phyloP scores from a whole-genome alignment of 805 yeast genomes.

The Myxozyma lipomycoides region DNA sequence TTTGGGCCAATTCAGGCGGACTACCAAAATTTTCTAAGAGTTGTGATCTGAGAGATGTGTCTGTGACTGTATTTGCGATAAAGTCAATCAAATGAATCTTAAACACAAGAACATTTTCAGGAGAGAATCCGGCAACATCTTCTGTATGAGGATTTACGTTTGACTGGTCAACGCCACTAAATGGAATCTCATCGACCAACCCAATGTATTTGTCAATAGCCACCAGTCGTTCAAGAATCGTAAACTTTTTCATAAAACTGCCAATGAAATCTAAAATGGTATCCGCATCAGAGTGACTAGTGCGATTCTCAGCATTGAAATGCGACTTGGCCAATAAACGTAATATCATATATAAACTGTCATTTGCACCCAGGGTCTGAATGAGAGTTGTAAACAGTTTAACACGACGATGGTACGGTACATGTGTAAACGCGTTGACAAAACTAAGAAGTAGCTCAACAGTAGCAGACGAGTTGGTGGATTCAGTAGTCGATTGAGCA shows the following conservation, averaged over 20 bases:
- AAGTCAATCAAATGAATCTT: conserved; percentile 25
- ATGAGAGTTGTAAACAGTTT: conserved; percentile 77
- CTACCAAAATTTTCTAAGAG: conserved; percentile 49
- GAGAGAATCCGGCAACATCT: conserved; percentile 12
- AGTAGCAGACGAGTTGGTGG: conserved; percentile 10
- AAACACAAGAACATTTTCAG: conserved; percentile 18
- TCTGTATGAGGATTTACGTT: conserved; percentile 3
- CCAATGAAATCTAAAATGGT: conserved; percentile 67
- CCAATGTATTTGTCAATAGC: conserved; percentile 51
- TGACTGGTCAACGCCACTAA: conserved; percentile 2
- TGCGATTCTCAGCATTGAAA: conserved; percentile 49
- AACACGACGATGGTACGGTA: conserved; percentile 94
- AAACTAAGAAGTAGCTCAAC: conserved; percentile 69
- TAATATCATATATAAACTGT: conserved; percentile 66
- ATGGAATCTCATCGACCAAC: conserved; percentile 42
- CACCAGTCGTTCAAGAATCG: conserved; percentile 60
- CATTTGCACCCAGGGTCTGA: conserved; percentile 63
- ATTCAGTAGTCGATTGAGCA: conserved; percentile 42
- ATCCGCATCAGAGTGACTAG: conserved; percentile 62
- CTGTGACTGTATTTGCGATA: conserved; percentile 3
- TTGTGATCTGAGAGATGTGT: conserved; percentile 1
- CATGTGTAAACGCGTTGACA: conserved; percentile 90
- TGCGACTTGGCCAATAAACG: conserved; percentile 80
- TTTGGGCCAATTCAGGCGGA: conserved; percentile 36
- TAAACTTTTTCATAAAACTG: conserved; percentile 64